Evolutionary conservation across 2,329 filamentous ascomycete genomes (phyloP), one percentile per base, ranked within the genome.

Genomic region (Trichoderma asperellum): DNA sequence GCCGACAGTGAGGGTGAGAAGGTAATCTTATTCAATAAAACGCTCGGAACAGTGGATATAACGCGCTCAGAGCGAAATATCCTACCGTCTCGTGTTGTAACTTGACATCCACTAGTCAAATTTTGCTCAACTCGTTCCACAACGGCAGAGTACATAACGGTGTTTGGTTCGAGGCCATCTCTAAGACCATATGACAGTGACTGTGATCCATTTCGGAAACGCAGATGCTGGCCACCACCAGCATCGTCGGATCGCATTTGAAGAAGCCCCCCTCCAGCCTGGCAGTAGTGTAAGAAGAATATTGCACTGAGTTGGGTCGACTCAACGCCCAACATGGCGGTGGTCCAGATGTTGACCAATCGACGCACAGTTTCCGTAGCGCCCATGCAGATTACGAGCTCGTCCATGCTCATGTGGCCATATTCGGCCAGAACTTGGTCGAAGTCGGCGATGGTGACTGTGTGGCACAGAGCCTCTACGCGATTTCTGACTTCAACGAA

Each of bases 1-100:
- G 71, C 40, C 0, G 84, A 81, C 0, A 86, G 76, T 0, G 56
- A 60, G 2, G 53, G 64, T 0, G 24, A 40, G 10, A 68, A 53
- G 0, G 78, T 81, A 1, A 62, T 52, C 5, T 62, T 37, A 1
- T 5, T 62, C 12, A 62, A 3, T 1, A 62, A 62, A 21, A 49
- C 6, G 4, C 59, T 62, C 5, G 59, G 59, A 62, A 62, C n/a
- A 1, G 59, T 52, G 8, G 27, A 62, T 11, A 62, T 62, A n/a
- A 62, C 47, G 18, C 43, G 43, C 5, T 52, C 59, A 8, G 40
- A 29, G 4, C 18, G 59, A 27, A 62, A 62, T 16, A 29, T 29
- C 5, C 11, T 62, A 16, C 59, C 59, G 3, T 52, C 43, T 11
- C 59, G 43, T 24, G 59, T 49, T 1, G 16, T 62, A 14, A 52